phyloP scores from a whole-genome alignment of 2,329 filamentous ascomycete species.

The Colletotrichum brevisporum region DNA sequence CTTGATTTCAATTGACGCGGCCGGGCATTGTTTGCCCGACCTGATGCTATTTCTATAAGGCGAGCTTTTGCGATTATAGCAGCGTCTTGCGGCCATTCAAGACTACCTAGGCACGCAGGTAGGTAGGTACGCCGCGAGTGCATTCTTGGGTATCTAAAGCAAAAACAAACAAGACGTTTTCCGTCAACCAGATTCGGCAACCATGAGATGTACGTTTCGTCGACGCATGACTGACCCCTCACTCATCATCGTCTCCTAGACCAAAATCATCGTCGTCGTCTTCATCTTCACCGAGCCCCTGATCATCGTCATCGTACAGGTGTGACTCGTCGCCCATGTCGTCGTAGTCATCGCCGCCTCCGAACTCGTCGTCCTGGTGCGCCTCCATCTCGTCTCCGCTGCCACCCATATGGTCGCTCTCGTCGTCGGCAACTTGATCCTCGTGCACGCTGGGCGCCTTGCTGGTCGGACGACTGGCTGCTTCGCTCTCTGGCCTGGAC shows the following conservation, averaged over 20 bases:
- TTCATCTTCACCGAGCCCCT: slow-evolving; percentile 34
- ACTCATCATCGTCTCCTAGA: slow-evolving; percentile 36
- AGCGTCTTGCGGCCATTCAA: background rate
- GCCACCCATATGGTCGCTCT: slow-evolving; percentile 47
- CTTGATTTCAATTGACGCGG: background rate
- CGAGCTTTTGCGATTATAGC: background rate
- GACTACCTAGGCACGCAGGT: background rate
- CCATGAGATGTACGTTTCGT: background rate
- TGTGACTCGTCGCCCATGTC: slow-evolving; percentile 48
- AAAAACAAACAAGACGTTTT: slow-evolving; percentile 3
- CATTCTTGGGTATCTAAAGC: slow-evolving; percentile 32
- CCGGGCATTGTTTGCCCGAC: slow-evolving; percentile 1
- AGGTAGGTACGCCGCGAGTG: background rate
- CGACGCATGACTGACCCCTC: background rate
- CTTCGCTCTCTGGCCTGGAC: slow-evolving; percentile 64
- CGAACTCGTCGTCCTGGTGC: slow-evolving; percentile 50
- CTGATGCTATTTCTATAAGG: slow-evolving; percentile 3
- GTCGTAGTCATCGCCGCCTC: slow-evolving; percentile 52
- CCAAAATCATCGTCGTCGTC: slow-evolving; percentile 38
- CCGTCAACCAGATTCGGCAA: background rate
- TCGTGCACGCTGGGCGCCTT: slow-evolving; percentile 53
- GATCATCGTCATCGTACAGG: slow-evolving; percentile 39
- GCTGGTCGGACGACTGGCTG: slow-evolving; percentile 52
- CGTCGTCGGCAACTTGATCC: slow-evolving; percentile 54
- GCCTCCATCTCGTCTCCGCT: slow-evolving; percentile 43